phyloP scores from a whole-genome alignment of 2,329 filamentous ascomycete species.

The Didymella segeticola region DNA sequence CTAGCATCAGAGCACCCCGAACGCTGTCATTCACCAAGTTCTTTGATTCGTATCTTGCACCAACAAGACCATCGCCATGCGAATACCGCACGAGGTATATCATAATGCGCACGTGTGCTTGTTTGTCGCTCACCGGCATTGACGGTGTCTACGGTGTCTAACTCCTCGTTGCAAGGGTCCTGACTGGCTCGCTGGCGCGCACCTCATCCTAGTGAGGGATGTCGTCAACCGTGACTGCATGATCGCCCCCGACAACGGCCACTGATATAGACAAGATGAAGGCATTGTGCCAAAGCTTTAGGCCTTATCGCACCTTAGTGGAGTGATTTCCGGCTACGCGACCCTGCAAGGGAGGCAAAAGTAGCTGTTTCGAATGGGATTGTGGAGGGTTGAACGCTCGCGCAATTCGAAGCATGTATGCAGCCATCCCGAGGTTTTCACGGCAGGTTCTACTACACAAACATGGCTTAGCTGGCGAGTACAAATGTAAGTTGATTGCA shows the following conservation, averaged over 20 bases:
- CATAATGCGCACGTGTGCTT: no score
- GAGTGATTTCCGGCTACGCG: not conserved
- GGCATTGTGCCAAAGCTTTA: not conserved
- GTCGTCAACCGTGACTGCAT: conserved; percentile 10
- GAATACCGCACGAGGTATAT: no score
- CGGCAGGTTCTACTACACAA: not conserved
- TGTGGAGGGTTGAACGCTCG: conserved; percentile 7
- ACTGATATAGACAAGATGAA: conserved; percentile 2
- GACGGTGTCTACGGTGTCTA: not conserved
- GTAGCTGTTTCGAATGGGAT: not conserved
- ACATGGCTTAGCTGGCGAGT: not conserved
- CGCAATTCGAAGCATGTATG: conserved; percentile 24
- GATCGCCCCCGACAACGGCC: conserved; percentile 1
- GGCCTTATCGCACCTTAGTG: conserved; percentile 8
- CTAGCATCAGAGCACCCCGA: no score
- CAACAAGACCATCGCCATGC: no score
- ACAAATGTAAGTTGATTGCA: conserved; percentile 13
- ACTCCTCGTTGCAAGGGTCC: not conserved
- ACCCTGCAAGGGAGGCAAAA: not conserved
- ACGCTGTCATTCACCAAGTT: no score
- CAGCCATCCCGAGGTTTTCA: conserved; percentile 12
- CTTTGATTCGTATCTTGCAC: no score
- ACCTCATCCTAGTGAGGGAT: conserved; percentile 16
- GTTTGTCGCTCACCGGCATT: no score
- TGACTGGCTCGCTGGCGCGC: conserved; percentile 2